Evolutionary conservation across 1,139 yeast species (phyloP), one percentile per base, ranked within the genome.

Genomic region (Magnusiomyces sp.): DNA sequence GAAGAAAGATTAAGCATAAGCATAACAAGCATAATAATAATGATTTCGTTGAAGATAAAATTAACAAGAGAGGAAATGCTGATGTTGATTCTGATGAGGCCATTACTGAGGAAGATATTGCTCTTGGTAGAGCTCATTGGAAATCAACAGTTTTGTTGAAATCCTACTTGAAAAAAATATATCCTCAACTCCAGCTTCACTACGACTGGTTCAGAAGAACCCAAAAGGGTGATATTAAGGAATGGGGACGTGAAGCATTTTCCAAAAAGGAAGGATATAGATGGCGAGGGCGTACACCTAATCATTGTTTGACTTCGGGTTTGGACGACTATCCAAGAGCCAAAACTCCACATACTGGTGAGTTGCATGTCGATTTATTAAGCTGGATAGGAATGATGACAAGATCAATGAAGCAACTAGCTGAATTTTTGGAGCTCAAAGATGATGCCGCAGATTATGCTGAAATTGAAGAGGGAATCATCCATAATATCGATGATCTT

Each of bases 351-450:
- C 96, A 88, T 64, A 74, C 83, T 40, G 95, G 95, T 0, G 99
- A 92, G 66, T 71, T 92, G 47, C 87, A 92, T 60, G 92, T 94
- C 29, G 99, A 92, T 63, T 72, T 92, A 52, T 70, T 90, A 48
- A 76, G 95, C 10, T 92, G 99, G 99, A 79, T 92, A 52, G 97
- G 96, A 9, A 81, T 86, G 17, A 88, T 92, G 95, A 79, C 96
- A 0, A 74, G 81, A 56, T 79, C 95, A 0, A 81, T 94, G 80
- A 79, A 78, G 56, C 73, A 78, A 50, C 79, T 92, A 56, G 94
- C 97, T 0, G 71, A 70, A 42, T 67, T 82, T n/a, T 68, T 89
- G 40, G 83, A 75, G 0, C 70, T 76, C 47, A 61, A 66, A 0
- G 80, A 77, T 1, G 97, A 89, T 60, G 76, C 75, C 9, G 62